Evolutionary conservation across 768 basidiomycete species (phyloP).

Genomic region (Lanmaoa rubissima): DNA sequence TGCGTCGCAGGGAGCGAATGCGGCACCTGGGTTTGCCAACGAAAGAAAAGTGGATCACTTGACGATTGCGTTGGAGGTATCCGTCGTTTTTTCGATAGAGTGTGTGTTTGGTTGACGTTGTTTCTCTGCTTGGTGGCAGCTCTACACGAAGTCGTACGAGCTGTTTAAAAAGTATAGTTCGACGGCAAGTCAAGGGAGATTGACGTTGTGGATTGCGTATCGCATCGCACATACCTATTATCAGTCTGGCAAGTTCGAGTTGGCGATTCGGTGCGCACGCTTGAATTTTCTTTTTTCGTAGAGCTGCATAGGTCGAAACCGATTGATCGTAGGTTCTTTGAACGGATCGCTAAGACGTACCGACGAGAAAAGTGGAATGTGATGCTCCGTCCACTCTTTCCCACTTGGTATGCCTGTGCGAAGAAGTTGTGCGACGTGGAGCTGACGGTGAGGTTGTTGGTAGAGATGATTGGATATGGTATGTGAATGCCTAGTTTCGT

Average conservation of each 20-base stretch:
- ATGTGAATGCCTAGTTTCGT: constrained; percentile 11
- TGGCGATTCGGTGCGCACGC: constrained; percentile 72
- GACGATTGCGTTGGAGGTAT: constrained; percentile 77
- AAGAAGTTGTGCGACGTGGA: constrained; percentile 76
- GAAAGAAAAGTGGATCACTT: constrained; percentile 94
- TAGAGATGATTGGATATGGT: constrained; percentile 86
- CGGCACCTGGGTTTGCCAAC: constrained; percentile 75
- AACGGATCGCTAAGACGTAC: constrained; percentile 87
- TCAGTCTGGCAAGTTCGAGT: constrained; percentile 75
- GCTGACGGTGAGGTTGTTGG: constrained; percentile 66
- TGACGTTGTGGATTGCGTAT: constrained; percentile 89
- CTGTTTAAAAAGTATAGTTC: constrained; percentile 78
- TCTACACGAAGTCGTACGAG: constrained; percentile 94
- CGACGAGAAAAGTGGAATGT: constrained; percentile 79
- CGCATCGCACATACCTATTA: constrained; percentile 88
- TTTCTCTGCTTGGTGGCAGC: constrained; percentile 38
- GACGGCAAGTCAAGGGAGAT: constrained; percentile 59
- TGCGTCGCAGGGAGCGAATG: constrained; percentile 34
- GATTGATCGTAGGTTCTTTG: constrained; percentile 68
- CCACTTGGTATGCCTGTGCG: constrained; percentile 81
- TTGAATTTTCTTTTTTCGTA: neutral
- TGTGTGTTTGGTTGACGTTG: neutral
- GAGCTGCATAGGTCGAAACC: neutral
- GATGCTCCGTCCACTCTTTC: constrained; percentile 71
- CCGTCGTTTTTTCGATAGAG: neutral